Evolutionary conservation across 148 eudicot genomes (phyloP).

Genomic region (Rhododendron simsii): DNA sequence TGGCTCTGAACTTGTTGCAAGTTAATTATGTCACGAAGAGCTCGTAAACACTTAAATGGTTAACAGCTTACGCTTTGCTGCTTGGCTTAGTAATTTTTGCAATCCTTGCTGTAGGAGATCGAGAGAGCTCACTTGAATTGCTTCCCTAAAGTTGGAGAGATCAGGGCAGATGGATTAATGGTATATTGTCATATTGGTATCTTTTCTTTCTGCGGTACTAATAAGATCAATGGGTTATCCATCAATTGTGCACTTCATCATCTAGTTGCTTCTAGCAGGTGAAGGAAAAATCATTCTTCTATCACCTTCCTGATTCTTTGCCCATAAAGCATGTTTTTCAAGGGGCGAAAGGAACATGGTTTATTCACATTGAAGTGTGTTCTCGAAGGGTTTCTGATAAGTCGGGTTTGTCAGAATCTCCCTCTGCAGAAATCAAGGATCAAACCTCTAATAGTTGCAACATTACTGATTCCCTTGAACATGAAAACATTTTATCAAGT

Average conservation of each 20-base stretch:
- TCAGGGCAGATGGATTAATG: slow-evolving; percentile 37
- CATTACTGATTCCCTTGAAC: slow-evolving; percentile 5
- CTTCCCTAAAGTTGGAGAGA: slow-evolving; percentile 54
- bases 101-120: slow-evolving; percentile 39
- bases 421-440: no score
- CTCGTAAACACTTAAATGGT: no score
- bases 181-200: slow-evolving; percentile 18
- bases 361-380: no score
- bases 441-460: not conserved
- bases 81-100: slow-evolving; percentile 5
- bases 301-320: no score
- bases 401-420: no score
- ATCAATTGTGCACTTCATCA: not conserved
- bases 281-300: slow-evolving; percentile 29
- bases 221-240: not conserved
- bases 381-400: no score
- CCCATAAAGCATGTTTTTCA: no score
- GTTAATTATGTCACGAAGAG: not conserved
- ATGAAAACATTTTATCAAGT: not conserved
- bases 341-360: no score
- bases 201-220: not conserved
- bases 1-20: not conserved
- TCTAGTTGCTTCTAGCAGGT: slow-evolving; percentile 35
- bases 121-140: slow-evolving; percentile 46
- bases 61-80: not conserved